Base-by-base conservation (phyloP, 2,329 filamentous ascomycete species). In the Cordyceps pruinosa region DNA sequence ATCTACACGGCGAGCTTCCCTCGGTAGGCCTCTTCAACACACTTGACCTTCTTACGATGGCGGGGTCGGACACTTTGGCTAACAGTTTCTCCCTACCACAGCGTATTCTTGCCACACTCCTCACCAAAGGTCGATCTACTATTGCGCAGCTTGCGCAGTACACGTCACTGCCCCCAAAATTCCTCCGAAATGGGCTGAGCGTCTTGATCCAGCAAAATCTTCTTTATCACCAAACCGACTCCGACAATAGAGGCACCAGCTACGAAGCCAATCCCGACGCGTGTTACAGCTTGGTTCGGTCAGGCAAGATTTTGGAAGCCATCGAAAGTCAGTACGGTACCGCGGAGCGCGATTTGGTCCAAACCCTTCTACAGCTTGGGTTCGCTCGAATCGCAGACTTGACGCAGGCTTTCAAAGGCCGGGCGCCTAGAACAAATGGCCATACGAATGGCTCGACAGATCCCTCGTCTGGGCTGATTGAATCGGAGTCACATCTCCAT, bases 161-260 rank as follows among this genome's bases (percentile, higher is more conserved):
- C 67, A 91, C 89, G 21, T 83, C 85, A 50, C 81, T 97, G 51
- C 83, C 82, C 56, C 78, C 82, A n/a, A 83, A 84, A 54, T 87
- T 95, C 68, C 76, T 96, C 62, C 88, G 87, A 65, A 85, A 92
- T 73, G 91, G 88, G 21, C 80, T 99, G 52, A 86, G 85, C 54
- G 87, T 94, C 32, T 85, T 97, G 61, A 82, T 96, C 42, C 93
- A 97, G 69, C 89, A 96, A 69, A 90, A 92, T 67, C 82, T 97
- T 49, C 77, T 95, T 61, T 90, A 85, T 70, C 87, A 92, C 71
- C 81, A 85, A 62, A 83, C 84, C 62, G 80, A 85, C 59, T 69
- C 77, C 57, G 82, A 86, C 57, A 80, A 83, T 44, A 80, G 80
- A 46, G 70, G 79, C 50, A 88, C 88, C 25, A 85, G 84, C 68